Evolutionary conservation across 2,329 filamentous ascomycete genomes (phyloP).

Genomic region (Pyrenophora graminea): DNA sequence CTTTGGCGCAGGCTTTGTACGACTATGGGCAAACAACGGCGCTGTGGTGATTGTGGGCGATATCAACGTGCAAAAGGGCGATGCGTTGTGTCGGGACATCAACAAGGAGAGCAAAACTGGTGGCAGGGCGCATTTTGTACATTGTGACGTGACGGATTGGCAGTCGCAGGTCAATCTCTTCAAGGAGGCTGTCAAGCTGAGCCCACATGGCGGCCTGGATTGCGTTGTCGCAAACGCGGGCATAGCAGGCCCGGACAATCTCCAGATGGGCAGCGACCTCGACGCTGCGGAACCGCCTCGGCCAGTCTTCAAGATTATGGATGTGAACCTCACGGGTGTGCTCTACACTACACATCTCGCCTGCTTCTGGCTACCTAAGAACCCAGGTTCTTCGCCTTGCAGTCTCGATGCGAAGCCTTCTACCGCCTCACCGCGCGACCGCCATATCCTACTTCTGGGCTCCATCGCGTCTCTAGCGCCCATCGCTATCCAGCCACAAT

Average conservation of each 20-base stretch:
- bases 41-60: constrained; percentile 68
- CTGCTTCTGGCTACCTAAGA: constrained; percentile 61
- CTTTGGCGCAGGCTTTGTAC: constrained; percentile 47
- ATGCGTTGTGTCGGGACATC: constrained; percentile 59
- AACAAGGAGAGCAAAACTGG: constrained; percentile 48
- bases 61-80: constrained; percentile 60
- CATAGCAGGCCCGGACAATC: constrained; percentile 53
- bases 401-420: constrained; percentile 37
- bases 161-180: constrained; percentile 67
- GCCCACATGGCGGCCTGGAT: constrained; percentile 62
- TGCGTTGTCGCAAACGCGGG: constrained; percentile 70
- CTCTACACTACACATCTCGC: constrained; percentile 69
- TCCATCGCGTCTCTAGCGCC: constrained; percentile 61
- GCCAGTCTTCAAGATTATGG: constrained; percentile 59
- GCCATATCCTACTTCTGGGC: constrained; percentile 66
- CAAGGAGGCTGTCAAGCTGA: constrained; percentile 59
- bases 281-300: constrained; percentile 52
- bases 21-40: constrained; percentile 44
- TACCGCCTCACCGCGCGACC: constrained; percentile 49
- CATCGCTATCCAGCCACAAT: constrained; percentile 54
- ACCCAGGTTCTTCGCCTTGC: constrained; percentile 50
- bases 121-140: constrained; percentile 58
- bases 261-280: constrained; percentile 56
- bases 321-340: constrained; percentile 67
- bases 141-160: constrained; percentile 70